These are phyloP conservation scores for Abrus pulchellus DNA, from an alignment of 306 rosid species.

Conservation along the genomic window DNA sequence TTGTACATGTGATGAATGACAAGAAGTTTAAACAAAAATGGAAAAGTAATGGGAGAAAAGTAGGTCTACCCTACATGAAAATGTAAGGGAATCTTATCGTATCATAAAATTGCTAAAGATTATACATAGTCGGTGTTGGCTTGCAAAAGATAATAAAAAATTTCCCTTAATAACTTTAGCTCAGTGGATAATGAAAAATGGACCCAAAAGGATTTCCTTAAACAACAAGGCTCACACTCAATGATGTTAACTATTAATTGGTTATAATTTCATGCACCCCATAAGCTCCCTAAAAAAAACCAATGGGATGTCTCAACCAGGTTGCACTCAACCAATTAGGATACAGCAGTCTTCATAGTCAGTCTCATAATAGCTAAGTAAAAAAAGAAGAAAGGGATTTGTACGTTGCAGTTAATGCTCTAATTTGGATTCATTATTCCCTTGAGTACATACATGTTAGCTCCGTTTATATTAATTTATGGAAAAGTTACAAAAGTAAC, in stretches of 20 bases:
- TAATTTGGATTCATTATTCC: constrained; percentile 2
- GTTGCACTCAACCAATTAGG: constrained; percentile 21
- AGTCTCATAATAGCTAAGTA: background rate
- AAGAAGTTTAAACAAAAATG: background rate
- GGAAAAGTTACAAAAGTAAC: no score
- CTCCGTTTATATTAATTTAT: no score
- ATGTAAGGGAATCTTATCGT: constrained; percentile 45
- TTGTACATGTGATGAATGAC: constrained; percentile 8
- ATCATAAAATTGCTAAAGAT: constrained; percentile 45
- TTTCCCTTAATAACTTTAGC: constrained; percentile 15
- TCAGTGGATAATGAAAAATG: constrained; percentile 39
- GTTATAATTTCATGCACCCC: constrained; percentile 26
- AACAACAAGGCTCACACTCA: constrained; percentile 33
- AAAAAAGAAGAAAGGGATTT: no score
- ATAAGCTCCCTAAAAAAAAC: constrained; percentile 1
- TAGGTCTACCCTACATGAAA: constrained; percentile 39
- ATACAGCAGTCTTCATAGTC: background rate
- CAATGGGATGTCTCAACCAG: constrained; percentile 45
- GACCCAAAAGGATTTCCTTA: constrained; percentile 32
- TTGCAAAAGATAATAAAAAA: background rate
- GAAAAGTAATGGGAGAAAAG: constrained; percentile 31
- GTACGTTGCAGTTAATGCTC: background rate
- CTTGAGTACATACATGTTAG: background rate
- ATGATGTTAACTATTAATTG: constrained; percentile 33
- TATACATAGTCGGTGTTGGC: constrained; percentile 37